Evolutionary conservation across 768 basidiomycete genomes (phyloP).

Genomic region (Aureoboletus auriporus): DNA sequence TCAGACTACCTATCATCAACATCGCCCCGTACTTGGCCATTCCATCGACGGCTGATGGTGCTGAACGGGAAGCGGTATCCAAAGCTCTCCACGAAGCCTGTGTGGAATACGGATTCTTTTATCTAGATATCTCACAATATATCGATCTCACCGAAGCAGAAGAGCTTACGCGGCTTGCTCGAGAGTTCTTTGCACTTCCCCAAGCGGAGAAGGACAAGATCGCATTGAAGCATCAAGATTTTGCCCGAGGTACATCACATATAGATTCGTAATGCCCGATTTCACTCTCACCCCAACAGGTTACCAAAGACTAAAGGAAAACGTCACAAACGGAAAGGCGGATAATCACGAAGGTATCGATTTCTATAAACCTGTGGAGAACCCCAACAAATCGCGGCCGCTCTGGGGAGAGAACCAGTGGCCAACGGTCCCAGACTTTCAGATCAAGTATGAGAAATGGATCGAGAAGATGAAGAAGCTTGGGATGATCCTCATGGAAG

Average conservation of each 20-base stretch:
- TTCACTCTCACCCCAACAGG: constrained; percentile 41
- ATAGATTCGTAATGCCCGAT: background rate
- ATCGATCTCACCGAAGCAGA: constrained; percentile 56
- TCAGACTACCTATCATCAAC: constrained; percentile 64
- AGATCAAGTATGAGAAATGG: constrained; percentile 67
- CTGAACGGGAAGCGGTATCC: constrained; percentile 42
- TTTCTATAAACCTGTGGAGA: constrained; percentile 69
- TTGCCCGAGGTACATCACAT: constrained; percentile 62
- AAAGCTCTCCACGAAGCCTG: constrained; percentile 70
- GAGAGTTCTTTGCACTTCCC: constrained; percentile 68
- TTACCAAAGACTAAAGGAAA: constrained; percentile 76
- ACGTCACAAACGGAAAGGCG: constrained; percentile 79
- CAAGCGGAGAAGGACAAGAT: constrained; percentile 78
- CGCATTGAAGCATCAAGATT: constrained; percentile 63
- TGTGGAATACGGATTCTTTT: constrained; percentile 84
- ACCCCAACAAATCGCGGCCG: constrained; percentile 64
- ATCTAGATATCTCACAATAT: constrained; percentile 66
- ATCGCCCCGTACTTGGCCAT: constrained; percentile 59
- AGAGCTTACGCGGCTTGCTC: constrained; percentile 59
- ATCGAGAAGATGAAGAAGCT: constrained; percentile 81
- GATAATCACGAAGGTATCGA: constrained; percentile 87
- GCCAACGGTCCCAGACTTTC: constrained; percentile 60
- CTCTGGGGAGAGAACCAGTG: constrained; percentile 89
- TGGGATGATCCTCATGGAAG: constrained; percentile 82
- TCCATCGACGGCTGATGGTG: constrained; percentile 22